These are phyloP conservation scores for Aspergillus olivimuriae DNA, from an alignment of 495 filamentous ascomycete genomes.

Conservation along the genomic window DNA sequence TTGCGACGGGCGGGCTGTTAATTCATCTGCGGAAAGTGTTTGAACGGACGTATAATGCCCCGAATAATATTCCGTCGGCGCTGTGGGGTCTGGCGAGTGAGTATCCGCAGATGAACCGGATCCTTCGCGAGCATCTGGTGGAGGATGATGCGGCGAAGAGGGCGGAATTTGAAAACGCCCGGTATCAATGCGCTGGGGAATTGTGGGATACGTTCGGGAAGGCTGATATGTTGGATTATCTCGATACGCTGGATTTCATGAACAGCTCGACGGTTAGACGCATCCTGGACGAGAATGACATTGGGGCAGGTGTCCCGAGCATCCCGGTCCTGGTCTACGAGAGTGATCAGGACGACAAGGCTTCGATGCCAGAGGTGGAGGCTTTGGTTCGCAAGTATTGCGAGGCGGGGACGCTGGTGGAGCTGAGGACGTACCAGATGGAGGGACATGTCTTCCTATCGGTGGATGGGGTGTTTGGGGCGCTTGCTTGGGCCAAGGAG, in stretches of 20 bases:
- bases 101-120: background rate
- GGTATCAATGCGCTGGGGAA: background rate
- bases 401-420: background rate
- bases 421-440: background rate
- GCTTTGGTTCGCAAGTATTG: background rate
- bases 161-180: background rate
- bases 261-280: background rate
- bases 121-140: background rate
- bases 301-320: background rate
- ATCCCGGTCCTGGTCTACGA: constrained; percentile 1
- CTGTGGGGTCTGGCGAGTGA: constrained; percentile 3
- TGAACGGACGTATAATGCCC: background rate
- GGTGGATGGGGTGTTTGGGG: background rate
- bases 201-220: background rate
- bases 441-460: background rate
- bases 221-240: background rate
- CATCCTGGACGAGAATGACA: background rate
- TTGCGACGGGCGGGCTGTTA: background rate
- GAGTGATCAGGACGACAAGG: background rate
- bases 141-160: background rate
- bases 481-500: constrained; percentile 1
- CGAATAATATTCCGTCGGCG: background rate
- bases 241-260: background rate
- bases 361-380: background rate
- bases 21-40: background rate